phyloP scores from a whole-genome alignment of 1,139 yeast species.

The Lipomyces yarrowii region DNA sequence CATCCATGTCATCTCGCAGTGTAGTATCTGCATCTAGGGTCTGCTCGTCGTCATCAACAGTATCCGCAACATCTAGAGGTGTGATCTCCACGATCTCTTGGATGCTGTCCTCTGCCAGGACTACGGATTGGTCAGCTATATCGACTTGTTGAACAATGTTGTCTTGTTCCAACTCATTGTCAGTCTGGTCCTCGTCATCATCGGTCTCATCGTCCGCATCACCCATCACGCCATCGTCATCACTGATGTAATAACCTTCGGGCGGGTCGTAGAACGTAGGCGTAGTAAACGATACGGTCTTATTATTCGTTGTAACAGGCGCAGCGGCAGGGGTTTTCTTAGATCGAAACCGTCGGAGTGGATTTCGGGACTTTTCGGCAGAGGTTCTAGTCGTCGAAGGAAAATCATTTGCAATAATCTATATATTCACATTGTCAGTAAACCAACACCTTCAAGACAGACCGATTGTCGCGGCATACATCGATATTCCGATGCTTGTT shows the following conservation, averaged over 20 bases:
- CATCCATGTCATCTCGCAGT: constrained; percentile 15
- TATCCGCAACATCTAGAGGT: neutral
- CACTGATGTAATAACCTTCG: constrained; percentile 23
- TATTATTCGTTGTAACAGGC: constrained; percentile 2
- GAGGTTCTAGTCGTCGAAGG: neutral
- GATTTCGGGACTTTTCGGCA: constrained; percentile 12
- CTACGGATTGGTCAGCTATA: neutral
- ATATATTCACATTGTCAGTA: neutral
- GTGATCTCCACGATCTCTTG: constrained; percentile 13
- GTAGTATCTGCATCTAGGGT: constrained; percentile 12
- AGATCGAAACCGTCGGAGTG: constrained; percentile 21
- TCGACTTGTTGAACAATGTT: neutral
- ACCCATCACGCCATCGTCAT: constrained; percentile 25
- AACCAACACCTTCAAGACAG: neutral
- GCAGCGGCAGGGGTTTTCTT: constrained; percentile 2
- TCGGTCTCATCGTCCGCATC: constrained; percentile 15
- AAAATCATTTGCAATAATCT: neutral
- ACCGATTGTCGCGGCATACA: constrained; percentile 35
- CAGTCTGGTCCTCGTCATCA: constrained; percentile 16
- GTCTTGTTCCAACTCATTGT: constrained; percentile 11
- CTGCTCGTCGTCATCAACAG: constrained; percentile 1
- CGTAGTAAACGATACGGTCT: constrained; percentile 21
- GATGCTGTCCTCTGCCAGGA: neutral
- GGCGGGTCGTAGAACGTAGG: constrained; percentile 30
- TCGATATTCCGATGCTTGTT: constrained; percentile 93